Evolutionary conservation across 2,329 filamentous ascomycete genomes (phyloP).

Genomic region (Aspergillus caelatus): DNA sequence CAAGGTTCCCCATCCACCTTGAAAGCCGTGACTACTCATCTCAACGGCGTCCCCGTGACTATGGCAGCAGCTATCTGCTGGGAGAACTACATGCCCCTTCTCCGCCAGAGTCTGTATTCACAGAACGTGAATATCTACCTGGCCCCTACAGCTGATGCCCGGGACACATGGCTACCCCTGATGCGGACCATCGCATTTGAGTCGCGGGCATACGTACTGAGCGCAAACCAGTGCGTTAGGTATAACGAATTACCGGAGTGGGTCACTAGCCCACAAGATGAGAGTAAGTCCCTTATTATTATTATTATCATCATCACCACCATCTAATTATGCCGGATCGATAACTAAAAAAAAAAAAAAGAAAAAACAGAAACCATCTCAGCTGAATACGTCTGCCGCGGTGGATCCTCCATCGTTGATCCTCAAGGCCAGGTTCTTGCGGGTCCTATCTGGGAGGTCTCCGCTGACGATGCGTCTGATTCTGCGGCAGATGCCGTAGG

Average conservation of each 20-base stretch:
- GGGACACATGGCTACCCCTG: constrained; percentile 80
- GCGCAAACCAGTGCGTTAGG: constrained; percentile 78
- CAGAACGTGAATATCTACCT: constrained; percentile 93
- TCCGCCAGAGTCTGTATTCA: constrained; percentile 79
- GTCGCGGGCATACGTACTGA: constrained; percentile 82
- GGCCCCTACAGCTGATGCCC: constrained; percentile 82
- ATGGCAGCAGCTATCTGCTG: constrained; percentile 90
- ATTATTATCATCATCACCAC: not conserved
- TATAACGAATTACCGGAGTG: constrained; percentile 60
- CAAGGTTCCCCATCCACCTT: constrained; percentile 80
- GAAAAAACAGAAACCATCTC: not conserved
- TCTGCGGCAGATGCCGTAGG: constrained; percentile 50
- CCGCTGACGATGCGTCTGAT: constrained; percentile 38
- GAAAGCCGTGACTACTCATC: constrained; percentile 74
- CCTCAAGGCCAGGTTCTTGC: constrained; percentile 78
- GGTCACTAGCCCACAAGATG: constrained; percentile 45
- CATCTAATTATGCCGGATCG: too few relatives aligned
- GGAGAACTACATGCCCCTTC: constrained; percentile 94
- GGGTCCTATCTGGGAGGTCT: constrained; percentile 77
- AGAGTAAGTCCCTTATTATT: not conserved
- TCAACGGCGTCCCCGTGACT: constrained; percentile 77
- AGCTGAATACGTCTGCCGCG: constrained; percentile 63
- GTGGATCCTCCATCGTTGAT: constrained; percentile 80
- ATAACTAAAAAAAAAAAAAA: constrained; percentile 6
- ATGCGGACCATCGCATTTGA: constrained; percentile 82